A percentile compares a stretch with the other conserved stretches of the same genome.
Conservation (phyloP, 1,284 basidiomycete genomes). For the Ganoderma sinense region DNA sequence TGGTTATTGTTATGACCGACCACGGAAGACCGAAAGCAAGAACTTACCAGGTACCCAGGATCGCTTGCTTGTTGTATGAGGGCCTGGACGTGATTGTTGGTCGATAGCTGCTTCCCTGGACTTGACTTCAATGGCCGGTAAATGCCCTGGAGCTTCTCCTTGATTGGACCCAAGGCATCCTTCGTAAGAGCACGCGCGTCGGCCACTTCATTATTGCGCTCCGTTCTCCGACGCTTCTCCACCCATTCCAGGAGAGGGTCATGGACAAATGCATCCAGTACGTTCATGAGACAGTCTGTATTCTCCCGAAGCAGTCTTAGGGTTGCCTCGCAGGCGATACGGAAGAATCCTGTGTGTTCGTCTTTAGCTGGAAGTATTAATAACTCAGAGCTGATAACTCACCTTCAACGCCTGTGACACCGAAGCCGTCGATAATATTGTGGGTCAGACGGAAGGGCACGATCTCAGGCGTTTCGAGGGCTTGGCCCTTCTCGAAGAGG, state of each 20-base stretch:
- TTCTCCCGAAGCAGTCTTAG: slow-evolving; percentile 90
- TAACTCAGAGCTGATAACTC: slow-evolving; percentile 19
- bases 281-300: slow-evolving; percentile 94
- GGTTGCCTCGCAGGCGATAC: slow-evolving; percentile 92
- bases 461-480: slow-evolving; percentile 89
- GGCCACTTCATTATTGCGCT: slow-evolving; percentile 54
- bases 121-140: slow-evolving; percentile 68
- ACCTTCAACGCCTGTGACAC: slow-evolving; percentile 95
- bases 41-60: slow-evolving; percentile 74
- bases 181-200: slow-evolving; percentile 74
- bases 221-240: slow-evolving; percentile 42
- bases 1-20: neutral
- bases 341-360: slow-evolving; percentile 77
- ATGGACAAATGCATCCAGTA: slow-evolving; percentile 97
- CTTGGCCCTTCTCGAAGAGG: slow-evolving; percentile 96
- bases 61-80: slow-evolving; percentile 90
- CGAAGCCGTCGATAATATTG: slow-evolving; percentile 93
- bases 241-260: slow-evolving; percentile 99
- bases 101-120: slow-evolving; percentile 73
- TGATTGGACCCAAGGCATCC: slow-evolving; percentile 80
- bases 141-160: slow-evolving; percentile 84
- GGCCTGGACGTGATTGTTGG: slow-evolving; percentile 88
- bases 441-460: slow-evolving; percentile 97
- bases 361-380: neutral
- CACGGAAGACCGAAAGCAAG: slow-evolving; percentile 50